Evolutionary conservation across 2,329 filamentous ascomycete genomes (phyloP).

Genomic region (Massarina eburnea): DNA sequence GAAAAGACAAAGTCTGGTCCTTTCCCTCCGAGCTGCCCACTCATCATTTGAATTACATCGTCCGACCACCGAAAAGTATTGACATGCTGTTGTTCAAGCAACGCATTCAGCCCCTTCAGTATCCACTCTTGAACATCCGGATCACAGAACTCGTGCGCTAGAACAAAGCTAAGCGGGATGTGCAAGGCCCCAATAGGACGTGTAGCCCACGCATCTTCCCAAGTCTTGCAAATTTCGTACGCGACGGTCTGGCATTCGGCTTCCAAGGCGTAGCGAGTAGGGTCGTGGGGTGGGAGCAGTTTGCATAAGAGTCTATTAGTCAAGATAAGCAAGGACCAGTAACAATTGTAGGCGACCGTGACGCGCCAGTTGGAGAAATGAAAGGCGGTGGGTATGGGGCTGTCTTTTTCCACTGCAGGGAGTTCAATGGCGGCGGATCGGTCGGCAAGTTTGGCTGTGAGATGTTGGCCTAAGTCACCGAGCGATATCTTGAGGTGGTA

Average conservation of each 20-base stretch:
- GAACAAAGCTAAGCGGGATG: conserved; percentile 33
- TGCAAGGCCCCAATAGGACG: conserved; percentile 37
- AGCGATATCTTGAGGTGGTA: conserved; percentile 27
- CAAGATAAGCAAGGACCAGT: conserved; percentile 35
- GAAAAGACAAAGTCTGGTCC: conserved; percentile 23
- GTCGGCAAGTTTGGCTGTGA: conserved; percentile 25
- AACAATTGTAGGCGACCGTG: conserved; percentile 34
- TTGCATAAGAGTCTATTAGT: conserved; percentile 29
- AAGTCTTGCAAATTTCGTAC: conserved; percentile 37
- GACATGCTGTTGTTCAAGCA: conserved; percentile 29
- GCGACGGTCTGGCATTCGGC: conserved; percentile 29
- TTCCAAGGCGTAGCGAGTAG: conserved; percentile 22
- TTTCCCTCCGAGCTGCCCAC: conserved; percentile 29
- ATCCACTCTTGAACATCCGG: conserved; percentile 30
- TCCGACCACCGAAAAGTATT: conserved; percentile 34
- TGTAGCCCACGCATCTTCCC: conserved; percentile 37
- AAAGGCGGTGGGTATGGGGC: conserved; percentile 26
- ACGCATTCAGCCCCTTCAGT: conserved; percentile 25
- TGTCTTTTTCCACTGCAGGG: conserved; percentile 17
- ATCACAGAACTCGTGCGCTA: conserved; percentile 34
- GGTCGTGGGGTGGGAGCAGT: conserved; percentile 26
- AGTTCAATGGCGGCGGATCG: conserved; percentile 23
- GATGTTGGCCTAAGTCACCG: conserved; percentile 16
- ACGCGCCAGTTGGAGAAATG: conserved; percentile 35
- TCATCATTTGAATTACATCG: conserved; percentile 27